These are phyloP conservation scores for Dryas drummondii DNA, from an alignment of 306 rosid genomes.

Conservation along the genomic window DNA sequence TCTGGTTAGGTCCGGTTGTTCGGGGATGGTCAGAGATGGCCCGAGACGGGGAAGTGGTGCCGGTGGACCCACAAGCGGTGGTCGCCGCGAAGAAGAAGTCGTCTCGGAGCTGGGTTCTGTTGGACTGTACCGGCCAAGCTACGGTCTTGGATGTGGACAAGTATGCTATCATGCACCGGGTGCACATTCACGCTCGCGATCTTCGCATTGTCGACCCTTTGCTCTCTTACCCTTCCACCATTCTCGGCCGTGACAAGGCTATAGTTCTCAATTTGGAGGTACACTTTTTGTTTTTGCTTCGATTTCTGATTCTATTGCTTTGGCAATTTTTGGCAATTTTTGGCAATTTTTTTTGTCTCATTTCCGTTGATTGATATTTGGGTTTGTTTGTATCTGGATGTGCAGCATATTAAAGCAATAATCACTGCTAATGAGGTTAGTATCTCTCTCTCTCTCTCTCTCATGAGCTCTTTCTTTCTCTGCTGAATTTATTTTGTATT, in stretches of 20 bases:
- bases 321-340: neutral
- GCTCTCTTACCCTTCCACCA: constrained; percentile 85
- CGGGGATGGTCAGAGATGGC: constrained; percentile 62
- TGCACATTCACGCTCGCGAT: constrained; percentile 91
- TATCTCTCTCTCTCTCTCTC: constrained; percentile 8
- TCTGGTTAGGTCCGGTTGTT: constrained; percentile 27
- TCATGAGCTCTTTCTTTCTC: neutral
- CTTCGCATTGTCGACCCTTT: constrained; percentile 90
- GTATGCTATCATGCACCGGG: constrained; percentile 83
- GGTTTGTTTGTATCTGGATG: constrained; percentile 26
- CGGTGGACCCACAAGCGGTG: constrained; percentile 61
- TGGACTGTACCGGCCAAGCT: constrained; percentile 62
- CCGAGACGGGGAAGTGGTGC: constrained; percentile 69
- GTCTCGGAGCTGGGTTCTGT: constrained; percentile 76
- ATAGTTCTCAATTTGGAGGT: constrained; percentile 97
- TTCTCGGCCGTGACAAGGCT: constrained; percentile 86
- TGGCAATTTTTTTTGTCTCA: neutral
- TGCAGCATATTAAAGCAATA: constrained; percentile 95
- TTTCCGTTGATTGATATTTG: neutral
- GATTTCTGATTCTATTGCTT: neutral
- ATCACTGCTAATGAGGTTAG: constrained; percentile 95
- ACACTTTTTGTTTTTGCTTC: neutral
- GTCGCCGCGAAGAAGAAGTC: constrained; percentile 66
- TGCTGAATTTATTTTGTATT: neutral
- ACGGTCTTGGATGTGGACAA: constrained; percentile 77